These are phyloP conservation scores for Aspergillus brunneoviolaceus DNA, from an alignment of 2,329 filamentous ascomycete species.

Conservation along the genomic window DNA sequence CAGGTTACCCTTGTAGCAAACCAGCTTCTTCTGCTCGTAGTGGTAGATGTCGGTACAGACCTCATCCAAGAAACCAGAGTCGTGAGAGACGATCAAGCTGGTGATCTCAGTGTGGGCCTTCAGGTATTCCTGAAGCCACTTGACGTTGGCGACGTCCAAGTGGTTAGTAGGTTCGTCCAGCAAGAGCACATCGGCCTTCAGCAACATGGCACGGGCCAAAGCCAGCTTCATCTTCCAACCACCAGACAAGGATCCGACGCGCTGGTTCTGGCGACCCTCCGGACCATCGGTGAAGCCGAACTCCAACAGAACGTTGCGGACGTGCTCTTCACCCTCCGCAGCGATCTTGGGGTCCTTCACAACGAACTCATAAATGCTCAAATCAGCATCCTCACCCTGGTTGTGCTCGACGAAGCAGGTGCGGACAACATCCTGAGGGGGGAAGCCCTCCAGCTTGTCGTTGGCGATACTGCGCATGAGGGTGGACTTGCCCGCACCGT, in stretches of 20 bases:
- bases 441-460: slow-evolving; percentile 96
- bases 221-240: slow-evolving; percentile 99
- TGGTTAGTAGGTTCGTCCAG: slow-evolving; percentile 99
- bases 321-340: slow-evolving; percentile 74
- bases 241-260: slow-evolving; percentile 91
- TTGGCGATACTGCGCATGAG: slow-evolving; percentile 95
- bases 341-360: slow-evolving; percentile 84
- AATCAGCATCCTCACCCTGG: slow-evolving; percentile 94
- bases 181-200: slow-evolving; percentile 91
- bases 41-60: slow-evolving; percentile 99
- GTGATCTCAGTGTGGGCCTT: slow-evolving; percentile 96
- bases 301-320: slow-evolving; percentile 78
- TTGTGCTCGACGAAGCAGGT: slow-evolving; percentile 99
- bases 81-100: slow-evolving; percentile 96
- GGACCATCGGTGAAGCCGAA: slow-evolving; percentile 92
- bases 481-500: slow-evolving; percentile 98
- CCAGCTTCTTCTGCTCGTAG: slow-evolving; percentile 96
- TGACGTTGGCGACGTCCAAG: slow-evolving; percentile 92
- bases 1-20: slow-evolving; percentile 52
- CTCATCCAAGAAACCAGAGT: slow-evolving; percentile 94
- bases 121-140: slow-evolving; percentile 93
- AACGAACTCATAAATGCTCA: slow-evolving; percentile 92
- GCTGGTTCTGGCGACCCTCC: slow-evolving; percentile 82
- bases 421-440: slow-evolving; percentile 83
- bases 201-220: slow-evolving; percentile 91